These are phyloP conservation scores for Fistulinella cinereoalba DNA, from an alignment of 1,284 basidiomycete genomes.

Conservation along the genomic window DNA sequence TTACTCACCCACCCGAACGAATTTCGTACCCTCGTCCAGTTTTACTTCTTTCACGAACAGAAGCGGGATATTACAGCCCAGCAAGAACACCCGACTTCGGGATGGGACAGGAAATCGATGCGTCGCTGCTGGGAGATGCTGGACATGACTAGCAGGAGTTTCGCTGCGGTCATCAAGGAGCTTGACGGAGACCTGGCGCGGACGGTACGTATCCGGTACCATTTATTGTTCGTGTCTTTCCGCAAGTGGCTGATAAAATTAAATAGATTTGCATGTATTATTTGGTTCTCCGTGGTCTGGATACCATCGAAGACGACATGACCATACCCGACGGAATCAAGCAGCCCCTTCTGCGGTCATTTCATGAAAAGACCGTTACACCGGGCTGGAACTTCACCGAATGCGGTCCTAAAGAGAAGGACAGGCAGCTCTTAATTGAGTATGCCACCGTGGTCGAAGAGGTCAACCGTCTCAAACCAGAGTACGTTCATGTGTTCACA, in stretches of 20 bases:
- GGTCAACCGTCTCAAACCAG: conserved; percentile 63
- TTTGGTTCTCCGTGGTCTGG: conserved; percentile 88
- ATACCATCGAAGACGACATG: conserved; percentile 99
- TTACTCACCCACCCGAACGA: conserved; percentile 75
- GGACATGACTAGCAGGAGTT: conserved; percentile 87
- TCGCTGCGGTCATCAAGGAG: conserved; percentile 94
- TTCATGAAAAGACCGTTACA: conserved; percentile 79
- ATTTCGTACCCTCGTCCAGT: conserved; percentile 76
- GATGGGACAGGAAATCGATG: conserved; percentile 86
- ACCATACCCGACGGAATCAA: conserved; percentile 86
- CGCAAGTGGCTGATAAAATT: background rate
- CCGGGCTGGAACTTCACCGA: conserved; percentile 89
- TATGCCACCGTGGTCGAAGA: conserved; percentile 87
- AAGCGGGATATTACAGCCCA: conserved; percentile 77
- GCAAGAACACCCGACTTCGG: conserved; percentile 69
- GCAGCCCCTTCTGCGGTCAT: conserved; percentile 81
- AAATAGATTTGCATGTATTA: conserved; percentile 91
- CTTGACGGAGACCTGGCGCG: conserved; percentile 93
- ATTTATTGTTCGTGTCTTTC: background rate
- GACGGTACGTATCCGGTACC: conserved; percentile 59
- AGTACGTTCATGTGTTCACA: conserved; percentile 44
- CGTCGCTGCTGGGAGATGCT: conserved; percentile 88
- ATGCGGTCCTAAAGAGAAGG: conserved; percentile 87
- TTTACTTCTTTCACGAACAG: conserved; percentile 74
- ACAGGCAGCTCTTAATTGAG: conserved; percentile 83